A percentile compares a stretch with the other conserved stretches of the same genome.
Evolutionary conservation across 2,329 filamentous ascomycete species (phyloP).

Genomic region (Tothia fuscella): DNA sequence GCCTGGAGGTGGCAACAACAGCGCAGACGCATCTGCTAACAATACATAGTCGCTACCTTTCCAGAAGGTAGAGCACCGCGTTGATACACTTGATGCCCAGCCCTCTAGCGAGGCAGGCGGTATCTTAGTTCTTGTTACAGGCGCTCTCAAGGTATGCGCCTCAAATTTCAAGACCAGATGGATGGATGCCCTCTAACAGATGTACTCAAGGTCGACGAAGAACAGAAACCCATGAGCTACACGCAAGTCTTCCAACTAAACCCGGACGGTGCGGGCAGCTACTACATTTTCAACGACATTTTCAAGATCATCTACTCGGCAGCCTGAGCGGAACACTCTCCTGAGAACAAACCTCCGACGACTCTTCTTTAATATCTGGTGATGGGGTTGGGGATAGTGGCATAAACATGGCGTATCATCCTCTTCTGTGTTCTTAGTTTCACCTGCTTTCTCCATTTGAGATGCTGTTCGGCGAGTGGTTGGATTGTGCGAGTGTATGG

Average conservation of each 20-base stretch:
- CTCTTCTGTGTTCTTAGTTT: too few species aligned
- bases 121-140: constrained; percentile 81
- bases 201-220: constrained; percentile 61
- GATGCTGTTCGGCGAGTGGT: too few species aligned
- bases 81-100: constrained; percentile 72
- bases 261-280: constrained; percentile 54
- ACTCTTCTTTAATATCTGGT: too few species aligned
- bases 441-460: too few species aligned
- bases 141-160: constrained; percentile 58
- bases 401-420: too few species aligned
- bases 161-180: not conserved
- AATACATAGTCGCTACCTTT: constrained; percentile 59
- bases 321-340: too few species aligned
- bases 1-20: too few species aligned
- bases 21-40: too few species aligned
- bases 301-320: constrained; percentile 72
- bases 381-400: too few species aligned
- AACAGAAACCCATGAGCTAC: constrained; percentile 80
- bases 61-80: constrained; percentile 65
- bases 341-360: too few species aligned
- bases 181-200: constrained; percentile 13
- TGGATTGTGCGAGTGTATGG: too few species aligned
- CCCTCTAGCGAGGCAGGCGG: constrained; percentile 54
- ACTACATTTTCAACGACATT: constrained; percentile 87
- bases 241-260: constrained; percentile 79